These are phyloP conservation scores for Syzygium malaccense DNA, from an alignment of 441 rosid species.

Conservation along the genomic window DNA sequence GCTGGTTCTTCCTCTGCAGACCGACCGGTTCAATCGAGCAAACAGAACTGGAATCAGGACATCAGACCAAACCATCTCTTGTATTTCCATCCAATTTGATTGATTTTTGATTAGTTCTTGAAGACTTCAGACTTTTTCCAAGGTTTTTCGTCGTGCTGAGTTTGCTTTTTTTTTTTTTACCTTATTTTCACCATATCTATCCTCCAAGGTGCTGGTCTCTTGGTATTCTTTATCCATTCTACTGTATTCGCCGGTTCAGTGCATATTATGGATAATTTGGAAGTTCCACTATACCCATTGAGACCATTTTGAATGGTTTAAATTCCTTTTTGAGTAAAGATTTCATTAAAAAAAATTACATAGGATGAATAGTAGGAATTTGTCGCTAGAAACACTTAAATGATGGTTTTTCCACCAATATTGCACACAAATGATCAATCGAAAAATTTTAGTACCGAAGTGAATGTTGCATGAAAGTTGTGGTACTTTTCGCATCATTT, in stretches of 20 bases:
- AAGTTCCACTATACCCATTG: neutral
- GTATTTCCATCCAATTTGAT: neutral
- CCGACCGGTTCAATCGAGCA: neutral
- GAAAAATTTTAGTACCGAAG: too few species aligned
- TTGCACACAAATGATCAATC: too few species aligned
- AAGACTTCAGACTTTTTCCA: neutral
- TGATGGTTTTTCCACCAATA: too few species aligned
- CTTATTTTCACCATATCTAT: neutral
- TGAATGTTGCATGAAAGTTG: too few species aligned
- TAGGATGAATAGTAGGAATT: too few species aligned
- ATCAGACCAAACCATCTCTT: neutral
- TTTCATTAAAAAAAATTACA: too few species aligned
- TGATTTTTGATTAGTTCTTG: neutral
- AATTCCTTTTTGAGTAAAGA: neutral
- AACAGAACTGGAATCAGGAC: neutral
- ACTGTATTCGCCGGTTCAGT: neutral
- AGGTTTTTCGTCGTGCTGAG: neutral
- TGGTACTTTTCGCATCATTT: too few species aligned
- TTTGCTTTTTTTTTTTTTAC: neutral
- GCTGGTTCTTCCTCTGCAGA: neutral
- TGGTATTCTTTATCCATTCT: neutral
- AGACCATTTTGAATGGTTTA: neutral
- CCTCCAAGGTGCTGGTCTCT: neutral
- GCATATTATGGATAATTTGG: neutral
- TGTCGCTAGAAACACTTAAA: too few species aligned